A percentile compares a stretch with the other conserved stretches of the same genome.
Evolutionary conservation across 2,329 filamentous ascomycete species (phyloP).

Genomic region (Nakataea oryzae): DNA sequence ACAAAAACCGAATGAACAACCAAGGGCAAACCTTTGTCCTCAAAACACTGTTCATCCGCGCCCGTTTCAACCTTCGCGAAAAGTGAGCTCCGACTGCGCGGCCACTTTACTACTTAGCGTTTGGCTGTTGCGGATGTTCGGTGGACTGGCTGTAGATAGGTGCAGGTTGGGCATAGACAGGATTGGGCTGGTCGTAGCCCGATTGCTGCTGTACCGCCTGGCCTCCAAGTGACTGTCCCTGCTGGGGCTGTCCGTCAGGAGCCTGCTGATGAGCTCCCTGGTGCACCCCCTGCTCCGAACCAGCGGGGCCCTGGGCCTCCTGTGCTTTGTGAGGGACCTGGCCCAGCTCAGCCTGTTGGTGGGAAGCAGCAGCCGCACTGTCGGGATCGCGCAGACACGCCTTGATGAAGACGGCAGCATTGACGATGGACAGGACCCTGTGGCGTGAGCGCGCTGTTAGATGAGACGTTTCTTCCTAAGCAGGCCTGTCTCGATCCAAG

Average conservation of each 20-base stretch:
- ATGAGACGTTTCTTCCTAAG: not conserved
- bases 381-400: conserved; percentile 6
- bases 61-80: not conserved
- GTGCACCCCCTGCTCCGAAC: not conserved
- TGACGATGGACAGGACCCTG: conserved; percentile 27
- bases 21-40: not conserved
- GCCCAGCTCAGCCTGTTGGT: conserved; percentile 8
- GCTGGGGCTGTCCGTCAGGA: conserved; percentile 2
- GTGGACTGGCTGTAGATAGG: not conserved
- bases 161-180: not conserved
- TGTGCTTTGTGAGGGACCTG: conserved; percentile 5
- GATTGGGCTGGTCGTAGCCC: not conserved
- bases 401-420: conserved; percentile 26
- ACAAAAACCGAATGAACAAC: not conserved
- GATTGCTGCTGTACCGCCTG: not conserved
- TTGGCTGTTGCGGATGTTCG: not conserved
- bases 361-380: not conserved
- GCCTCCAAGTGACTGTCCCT: not conserved
- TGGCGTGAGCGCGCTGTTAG: not conserved
- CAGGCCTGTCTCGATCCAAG: not conserved
- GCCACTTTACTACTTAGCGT: not conserved
- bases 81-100: too few relatives aligned
- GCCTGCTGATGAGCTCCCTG: not conserved
- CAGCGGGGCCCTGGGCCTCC: not conserved
- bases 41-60: not conserved